These are phyloP conservation scores for Sporothrix pseudoabietina DNA, from an alignment of 2,329 filamentous ascomycete species.

Conservation along the genomic window DNA sequence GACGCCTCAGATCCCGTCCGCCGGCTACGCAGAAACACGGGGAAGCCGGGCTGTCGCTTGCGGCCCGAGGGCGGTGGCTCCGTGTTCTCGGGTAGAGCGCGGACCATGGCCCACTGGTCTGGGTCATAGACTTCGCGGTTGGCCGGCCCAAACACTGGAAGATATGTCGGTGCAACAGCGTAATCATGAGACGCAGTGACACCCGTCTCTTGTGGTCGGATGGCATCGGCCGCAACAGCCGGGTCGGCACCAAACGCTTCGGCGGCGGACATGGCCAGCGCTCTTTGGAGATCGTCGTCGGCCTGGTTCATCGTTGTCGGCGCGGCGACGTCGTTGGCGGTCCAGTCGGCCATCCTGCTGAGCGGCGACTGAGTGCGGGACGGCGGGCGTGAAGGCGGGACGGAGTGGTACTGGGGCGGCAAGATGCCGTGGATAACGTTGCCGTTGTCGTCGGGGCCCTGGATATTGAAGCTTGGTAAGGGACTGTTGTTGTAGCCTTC, in stretches of 20 bases:
- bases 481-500: conserved; percentile 46
- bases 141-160: conserved; percentile 62
- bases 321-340: conserved; percentile 36
- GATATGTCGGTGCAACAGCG: conserved; percentile 34
- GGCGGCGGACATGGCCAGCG: conserved; percentile 58
- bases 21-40: conserved; percentile 55
- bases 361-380: conserved; percentile 62
- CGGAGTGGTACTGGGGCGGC: conserved; percentile 47
- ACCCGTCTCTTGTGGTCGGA: conserved; percentile 54
- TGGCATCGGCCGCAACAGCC: conserved; percentile 47
- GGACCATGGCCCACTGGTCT: conserved; percentile 62
- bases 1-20: conserved; percentile 41
- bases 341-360: conserved; percentile 54
- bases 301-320: conserved; percentile 47
- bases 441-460: conserved; percentile 54
- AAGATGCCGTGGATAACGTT: conserved; percentile 50
- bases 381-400: conserved; percentile 62
- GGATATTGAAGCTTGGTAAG: conserved; percentile 57
- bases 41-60: conserved; percentile 48
- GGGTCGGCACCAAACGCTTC: conserved; percentile 38
- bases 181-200: conserved; percentile 38
- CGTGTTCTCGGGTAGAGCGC: conserved; percentile 41
- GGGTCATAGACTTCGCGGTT: conserved; percentile 58
- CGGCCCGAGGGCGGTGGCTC: conserved; percentile 50
- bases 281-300: conserved; percentile 59